Base-by-base conservation (phyloP, 352 stramenopile genomes). In the Globisporangium heterothallicum region DNA sequence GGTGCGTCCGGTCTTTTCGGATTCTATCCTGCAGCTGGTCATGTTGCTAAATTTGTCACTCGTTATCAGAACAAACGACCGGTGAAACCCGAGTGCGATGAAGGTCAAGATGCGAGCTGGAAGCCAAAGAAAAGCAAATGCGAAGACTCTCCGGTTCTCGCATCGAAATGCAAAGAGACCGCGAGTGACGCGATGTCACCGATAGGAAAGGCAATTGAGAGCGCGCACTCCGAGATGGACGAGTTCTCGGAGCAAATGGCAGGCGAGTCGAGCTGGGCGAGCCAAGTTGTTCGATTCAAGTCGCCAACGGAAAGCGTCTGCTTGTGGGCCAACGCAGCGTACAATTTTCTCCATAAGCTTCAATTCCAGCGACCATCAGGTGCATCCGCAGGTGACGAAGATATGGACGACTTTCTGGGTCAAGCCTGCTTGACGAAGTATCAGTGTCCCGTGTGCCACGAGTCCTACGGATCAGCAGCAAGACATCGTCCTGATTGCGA, bases 251-350 rank as follows among this genome's bases (percentile, higher is more conserved):
- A 71, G 14, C 29, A 47, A 9, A 66, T 61, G 26, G 57, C 49
- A 45, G 59, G 51, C 25, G 58, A 45, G 25, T 61, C 58, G 34
- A 51, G 53, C 24, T 75, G 66, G 66, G 66, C 55, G 22, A 50
- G 30, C 4, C 56, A 72, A 44, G 49, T 47, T 8, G 62, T 58
- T 47, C 73, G 71, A 2, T 89, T 89, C 59, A 69, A 70, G 21
- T 63, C 61, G 25, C 75, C 75, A 8, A 86, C 61, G 16, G 66
- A 70, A 18, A 56, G 64, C 3, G 38, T 87, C 1, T 86, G 78
- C 48, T 49, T 89, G 38, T 89, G 78, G 78, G 73, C 78, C 5
- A 89, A 89, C 42, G 78, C 75, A 13, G 78, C 78, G 30, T 89
- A 80, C 58, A 82, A 87, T 45, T 79, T 86, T 34, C 68, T 89